Conservation (phyloP, 164 flowering plant genomes). For the Pachysandra terminalis region DNA sequence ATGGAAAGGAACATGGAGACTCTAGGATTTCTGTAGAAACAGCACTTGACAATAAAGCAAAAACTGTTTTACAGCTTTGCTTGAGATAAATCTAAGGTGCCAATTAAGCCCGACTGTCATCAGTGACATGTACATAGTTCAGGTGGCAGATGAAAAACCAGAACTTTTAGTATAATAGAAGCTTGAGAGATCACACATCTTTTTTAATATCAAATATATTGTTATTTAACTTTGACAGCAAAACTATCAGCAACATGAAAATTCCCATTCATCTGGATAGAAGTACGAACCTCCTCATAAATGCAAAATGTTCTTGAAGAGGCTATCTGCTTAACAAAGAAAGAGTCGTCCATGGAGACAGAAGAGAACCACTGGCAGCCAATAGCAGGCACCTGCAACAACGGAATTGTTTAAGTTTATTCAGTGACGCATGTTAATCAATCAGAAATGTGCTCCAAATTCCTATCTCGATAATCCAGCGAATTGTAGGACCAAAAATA, state of each 20-base stretch:
- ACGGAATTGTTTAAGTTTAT: neutral
- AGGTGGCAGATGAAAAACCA: no score
- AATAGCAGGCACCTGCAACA: constrained; percentile 65
- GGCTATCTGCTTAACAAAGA: constrained; percentile 59
- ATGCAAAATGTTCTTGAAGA: constrained; percentile 85
- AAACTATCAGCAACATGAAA: neutral
- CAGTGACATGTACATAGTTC: no score
- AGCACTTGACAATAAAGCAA: no score
- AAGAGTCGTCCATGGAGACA: constrained; percentile 33
- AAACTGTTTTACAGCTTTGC: no score
- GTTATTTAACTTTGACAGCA: neutral
- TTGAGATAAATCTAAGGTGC: no score
- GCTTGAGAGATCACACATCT: no score
- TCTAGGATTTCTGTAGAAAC: no score
- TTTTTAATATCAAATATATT: no score
- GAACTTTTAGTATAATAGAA: no score
- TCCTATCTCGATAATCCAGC: neutral
- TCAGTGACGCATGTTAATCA: neutral
- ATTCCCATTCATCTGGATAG: neutral
- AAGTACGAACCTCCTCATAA: constrained; percentile 83
- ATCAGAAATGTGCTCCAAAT: neutral
- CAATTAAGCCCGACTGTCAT: no score
- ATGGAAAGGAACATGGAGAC: no score
- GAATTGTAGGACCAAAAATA: neutral
- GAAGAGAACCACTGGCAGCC: constrained; percentile 83